Base-by-base conservation (phyloP, 192 early-diverging fungal genomes). In the Oehlia diaphana region DNA sequence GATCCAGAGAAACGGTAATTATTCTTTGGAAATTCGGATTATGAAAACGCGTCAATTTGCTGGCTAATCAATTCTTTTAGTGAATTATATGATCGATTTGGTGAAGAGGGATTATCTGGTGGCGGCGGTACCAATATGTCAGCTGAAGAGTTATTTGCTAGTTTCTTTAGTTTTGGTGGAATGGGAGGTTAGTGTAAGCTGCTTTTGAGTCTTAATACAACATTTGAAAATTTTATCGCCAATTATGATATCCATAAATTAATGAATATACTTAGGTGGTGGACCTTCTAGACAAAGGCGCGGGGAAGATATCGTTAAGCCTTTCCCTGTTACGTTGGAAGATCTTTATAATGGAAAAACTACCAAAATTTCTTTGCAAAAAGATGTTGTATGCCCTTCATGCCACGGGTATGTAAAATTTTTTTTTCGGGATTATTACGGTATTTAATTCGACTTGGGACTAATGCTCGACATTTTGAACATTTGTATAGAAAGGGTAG, bases 341-440 rank as follows among this genome's bases (percentile, higher is more conserved):
- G 96, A 99, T 76, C 88, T 99, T 75, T 98, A 97, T 87, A 93
- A 92, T 80, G 97, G 98, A 80, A 92, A 93, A 72, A 90, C 89
- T 23, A 94, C 94, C 77, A 91, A 89, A 80, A 82, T 96, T 63
- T 93, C 93, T 35, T 82, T 96, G 58, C 91, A 94, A 81, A 94
- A 94, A 85, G 95, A 94, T 80, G 85, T 92, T 3, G 81, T 88
- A 72, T 95, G 94, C 73, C 77, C 86, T 23, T 79, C 83, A 33
- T 95, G 94, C 69, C 63, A 86, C 33, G 91, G 92, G 85, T 91
- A 89, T 31, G 35, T 33, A 63, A 49, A 47, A 35, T 12, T 14
- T 63, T 16, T n/a, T 49, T 44, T 44, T 63, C 26, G n/a, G 28
- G 23, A 8, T 72, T 33, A n/a, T 81, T 66, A 82, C 88, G 28